Conservation (phyloP, 225 moss, liverwort and hornwort genomes). For the Asterella californica region DNA sequence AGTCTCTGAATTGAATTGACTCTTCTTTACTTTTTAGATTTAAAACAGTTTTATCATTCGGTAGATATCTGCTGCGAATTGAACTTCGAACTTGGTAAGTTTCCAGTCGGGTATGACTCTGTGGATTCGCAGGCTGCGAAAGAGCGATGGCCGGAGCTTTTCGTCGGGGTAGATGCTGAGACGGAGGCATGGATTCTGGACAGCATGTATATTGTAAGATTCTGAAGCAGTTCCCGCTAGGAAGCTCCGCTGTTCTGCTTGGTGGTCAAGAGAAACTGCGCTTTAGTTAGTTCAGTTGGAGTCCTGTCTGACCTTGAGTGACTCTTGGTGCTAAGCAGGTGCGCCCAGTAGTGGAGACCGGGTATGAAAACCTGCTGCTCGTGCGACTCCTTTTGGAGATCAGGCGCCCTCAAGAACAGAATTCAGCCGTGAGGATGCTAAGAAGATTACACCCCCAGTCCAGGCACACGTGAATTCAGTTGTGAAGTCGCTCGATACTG, state of each 20-base stretch:
- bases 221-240: background rate
- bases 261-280: background rate
- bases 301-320: background rate
- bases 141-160: conserved; percentile 73
- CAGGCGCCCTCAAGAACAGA: conserved; percentile 62
- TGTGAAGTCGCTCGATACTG: conserved; percentile 8
- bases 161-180: conserved; percentile 53
- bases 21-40: background rate
- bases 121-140: conserved; percentile 64
- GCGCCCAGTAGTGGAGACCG: conserved; percentile 94
- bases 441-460: conserved; percentile 1
- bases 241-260: too few relatives aligned
- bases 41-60: background rate
- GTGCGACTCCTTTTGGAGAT: conserved; percentile 84
- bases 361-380: conserved; percentile 89
- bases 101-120: background rate
- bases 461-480: conserved; percentile 1
- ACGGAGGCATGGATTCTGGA: conserved; percentile 83
- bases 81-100: background rate
- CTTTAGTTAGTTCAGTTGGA: background rate
- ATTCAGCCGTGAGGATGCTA: conserved; percentile 60
- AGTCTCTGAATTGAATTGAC: background rate
- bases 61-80: background rate
- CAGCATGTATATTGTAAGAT: conserved; percentile 69
- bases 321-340: conserved; percentile 46